phyloP scores from a whole-genome alignment of 108 stramenopile genomes.

The Cylindrotheca fusiformis region DNA sequence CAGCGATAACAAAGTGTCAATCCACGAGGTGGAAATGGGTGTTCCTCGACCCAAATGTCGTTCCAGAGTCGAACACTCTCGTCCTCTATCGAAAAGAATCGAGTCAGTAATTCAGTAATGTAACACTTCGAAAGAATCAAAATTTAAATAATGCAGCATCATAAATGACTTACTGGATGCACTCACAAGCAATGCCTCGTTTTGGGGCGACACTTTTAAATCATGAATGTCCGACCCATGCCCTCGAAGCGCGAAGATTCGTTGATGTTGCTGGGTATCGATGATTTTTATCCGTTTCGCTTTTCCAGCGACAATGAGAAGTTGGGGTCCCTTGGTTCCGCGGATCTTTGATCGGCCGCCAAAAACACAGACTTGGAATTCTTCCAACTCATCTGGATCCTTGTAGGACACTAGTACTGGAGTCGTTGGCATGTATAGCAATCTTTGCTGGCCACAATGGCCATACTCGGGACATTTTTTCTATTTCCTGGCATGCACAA shows the following conservation, averaged over 20 bases:
- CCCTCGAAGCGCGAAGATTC: conserved; percentile 48
- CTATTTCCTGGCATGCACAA: conserved; percentile 66
- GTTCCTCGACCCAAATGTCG: too few relatives aligned
- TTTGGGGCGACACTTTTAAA: conserved; percentile 51
- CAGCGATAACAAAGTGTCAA: conserved; percentile 42
- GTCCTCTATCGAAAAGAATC: too few relatives aligned
- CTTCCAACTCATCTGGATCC: conserved; percentile 54
- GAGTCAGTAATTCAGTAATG: too few relatives aligned
- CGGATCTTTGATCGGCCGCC: conserved; percentile 39
- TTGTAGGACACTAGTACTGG: conserved; percentile 53
- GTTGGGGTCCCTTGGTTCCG: conserved; percentile 44
- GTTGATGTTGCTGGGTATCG: conserved; percentile 40
- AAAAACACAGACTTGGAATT: conserved; percentile 66
- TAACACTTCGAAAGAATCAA: too few relatives aligned
- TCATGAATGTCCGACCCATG: conserved; percentile 74
- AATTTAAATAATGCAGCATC: too few relatives aligned
- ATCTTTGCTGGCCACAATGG: conserved; percentile 83
- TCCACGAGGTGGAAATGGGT: conserved; percentile 45
- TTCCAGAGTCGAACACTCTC: too few relatives aligned
- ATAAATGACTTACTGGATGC: too few relatives aligned
- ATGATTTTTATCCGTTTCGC: conserved; percentile 63
- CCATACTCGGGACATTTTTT: conserved; percentile 67
- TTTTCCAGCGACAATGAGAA: conserved; percentile 61
- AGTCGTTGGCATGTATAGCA: conserved; percentile 53
- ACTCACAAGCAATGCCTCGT: conserved; percentile 60